Evolutionary conservation across 2,329 filamentous ascomycete genomes (phyloP), one percentile per base, ranked within the genome.

Genomic region (Diaporthe destruens): DNA sequence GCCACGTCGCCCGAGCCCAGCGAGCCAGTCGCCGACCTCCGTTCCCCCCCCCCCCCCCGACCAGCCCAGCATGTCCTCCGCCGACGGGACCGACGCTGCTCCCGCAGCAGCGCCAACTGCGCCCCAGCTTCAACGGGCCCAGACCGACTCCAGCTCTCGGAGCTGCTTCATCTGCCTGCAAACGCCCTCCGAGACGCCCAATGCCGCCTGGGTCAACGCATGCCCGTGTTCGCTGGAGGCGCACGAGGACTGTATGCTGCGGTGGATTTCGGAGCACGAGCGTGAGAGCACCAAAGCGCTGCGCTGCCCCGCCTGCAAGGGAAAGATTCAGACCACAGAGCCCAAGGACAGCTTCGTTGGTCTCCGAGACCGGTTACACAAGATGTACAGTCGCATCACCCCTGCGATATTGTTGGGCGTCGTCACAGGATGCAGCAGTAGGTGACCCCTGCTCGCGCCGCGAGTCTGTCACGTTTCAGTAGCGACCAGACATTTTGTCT

Each of bases 231-330:
- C 94, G 16, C 87, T 99, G 51, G 93, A 94, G 71, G 96, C 95
- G 1, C 96, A 99, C 80, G 95, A 98, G 81, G 89, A 91, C 74
- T 98, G 95, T 80, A 87, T 98, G 76, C 87, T 98, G 51, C 93
- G 94, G 78, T 99, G 95, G 95, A 92, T 98, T 23, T 92, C 94
- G n/a, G 94, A 98, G 79, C 90, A 94, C 79, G 95, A 98, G 82
- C 85, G 88, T 29, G 88, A 89, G 1, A 87, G 84, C 83, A 80
- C 86, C 80, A 89, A 90, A 70, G 91, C 91, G 74, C 90, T 98
- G 75, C 85, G 89, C 69, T 99, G 96, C 80, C 96, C 96, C 2
- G 93, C 97, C 75, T 99, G 96, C 87, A 96, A 97, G 81, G 88
- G 91, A 2, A 88, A 90, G 76, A 97, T 98, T 77, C 85, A 89